These are phyloP conservation scores for Oryza coarctata DNA, from an alignment of 176 grass and related monocot genomes.

Conservation along the genomic window DNA sequence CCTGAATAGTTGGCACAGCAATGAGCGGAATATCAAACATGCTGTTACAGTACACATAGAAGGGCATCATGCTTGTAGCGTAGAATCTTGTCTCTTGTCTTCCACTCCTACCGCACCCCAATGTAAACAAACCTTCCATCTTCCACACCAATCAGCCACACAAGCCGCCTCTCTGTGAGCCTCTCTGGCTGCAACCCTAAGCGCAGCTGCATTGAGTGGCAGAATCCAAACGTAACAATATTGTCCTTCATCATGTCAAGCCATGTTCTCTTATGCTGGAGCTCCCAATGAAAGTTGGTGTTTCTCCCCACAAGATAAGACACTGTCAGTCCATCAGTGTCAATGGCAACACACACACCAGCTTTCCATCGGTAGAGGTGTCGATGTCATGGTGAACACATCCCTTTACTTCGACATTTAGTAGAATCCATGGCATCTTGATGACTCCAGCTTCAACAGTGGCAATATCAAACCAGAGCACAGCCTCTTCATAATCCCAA, in stretches of 20 bases:
- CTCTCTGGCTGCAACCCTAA: neutral
- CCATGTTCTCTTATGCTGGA: neutral
- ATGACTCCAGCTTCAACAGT: neutral
- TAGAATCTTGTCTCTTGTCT: neutral
- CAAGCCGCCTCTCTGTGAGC: neutral
- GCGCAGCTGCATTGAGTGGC: neutral
- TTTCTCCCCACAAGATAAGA: neutral
- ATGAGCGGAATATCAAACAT: neutral
- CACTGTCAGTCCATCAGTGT: neutral
- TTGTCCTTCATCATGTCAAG: neutral
- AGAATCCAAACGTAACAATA: neutral
- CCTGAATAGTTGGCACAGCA: neutral
- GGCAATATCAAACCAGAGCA: conserved; percentile 1
- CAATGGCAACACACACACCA: neutral
- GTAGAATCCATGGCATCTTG: neutral
- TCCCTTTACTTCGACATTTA: neutral
- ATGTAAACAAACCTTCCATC: neutral
- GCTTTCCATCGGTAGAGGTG: neutral
- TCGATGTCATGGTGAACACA: neutral
- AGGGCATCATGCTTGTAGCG: neutral
- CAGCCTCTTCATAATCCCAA: neutral
- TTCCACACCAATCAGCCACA: neutral
- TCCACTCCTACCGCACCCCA: neutral
- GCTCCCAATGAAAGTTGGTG: neutral
- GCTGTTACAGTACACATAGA: neutral